phyloP scores from a whole-genome alignment of 495 filamentous ascomycete genomes.

The Trichoderma orchidacearum region DNA sequence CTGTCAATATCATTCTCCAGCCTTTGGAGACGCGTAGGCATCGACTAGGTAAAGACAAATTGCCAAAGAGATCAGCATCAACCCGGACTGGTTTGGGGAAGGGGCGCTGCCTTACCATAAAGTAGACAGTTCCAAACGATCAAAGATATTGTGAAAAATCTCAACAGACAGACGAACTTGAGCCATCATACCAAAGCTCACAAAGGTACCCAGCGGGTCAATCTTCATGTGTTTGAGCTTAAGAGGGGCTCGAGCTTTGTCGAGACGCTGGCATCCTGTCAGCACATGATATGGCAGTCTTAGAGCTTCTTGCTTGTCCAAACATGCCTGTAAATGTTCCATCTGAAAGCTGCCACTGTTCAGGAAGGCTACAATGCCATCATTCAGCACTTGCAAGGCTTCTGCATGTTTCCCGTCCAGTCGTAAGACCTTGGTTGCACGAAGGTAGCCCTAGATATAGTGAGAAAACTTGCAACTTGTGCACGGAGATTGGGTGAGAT shows the following conservation, averaged over 20 bases:
- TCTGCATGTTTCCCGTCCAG: not conserved
- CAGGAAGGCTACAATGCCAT: not conserved
- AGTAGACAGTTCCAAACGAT: not conserved
- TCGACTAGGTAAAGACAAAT: not conserved
- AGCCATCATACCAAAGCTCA: not conserved
- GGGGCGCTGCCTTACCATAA: not conserved
- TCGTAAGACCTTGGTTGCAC: not conserved
- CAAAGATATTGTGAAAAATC: not conserved
- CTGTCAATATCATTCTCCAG: not conserved
- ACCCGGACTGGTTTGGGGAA: not conserved
- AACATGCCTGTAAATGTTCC: not conserved
- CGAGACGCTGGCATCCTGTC: not conserved
- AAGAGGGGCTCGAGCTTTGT: not conserved
- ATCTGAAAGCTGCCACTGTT: not conserved
- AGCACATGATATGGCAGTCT: not conserved
- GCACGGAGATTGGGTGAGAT: not conserved
- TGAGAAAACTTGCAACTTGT: not conserved
- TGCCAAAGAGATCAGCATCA: not conserved
- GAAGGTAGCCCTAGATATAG: slow-evolving; percentile 1
- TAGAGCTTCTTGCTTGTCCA: not conserved
- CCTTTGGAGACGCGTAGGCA: not conserved
- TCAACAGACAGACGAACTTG: not conserved
- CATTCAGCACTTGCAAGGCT: not conserved
- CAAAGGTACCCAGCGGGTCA: not conserved
- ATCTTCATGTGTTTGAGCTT: not conserved